Evolutionary conservation across 306 rosid genomes (phyloP), one percentile per base, ranked within the genome.

Genomic region (Argentina anserina): DNA sequence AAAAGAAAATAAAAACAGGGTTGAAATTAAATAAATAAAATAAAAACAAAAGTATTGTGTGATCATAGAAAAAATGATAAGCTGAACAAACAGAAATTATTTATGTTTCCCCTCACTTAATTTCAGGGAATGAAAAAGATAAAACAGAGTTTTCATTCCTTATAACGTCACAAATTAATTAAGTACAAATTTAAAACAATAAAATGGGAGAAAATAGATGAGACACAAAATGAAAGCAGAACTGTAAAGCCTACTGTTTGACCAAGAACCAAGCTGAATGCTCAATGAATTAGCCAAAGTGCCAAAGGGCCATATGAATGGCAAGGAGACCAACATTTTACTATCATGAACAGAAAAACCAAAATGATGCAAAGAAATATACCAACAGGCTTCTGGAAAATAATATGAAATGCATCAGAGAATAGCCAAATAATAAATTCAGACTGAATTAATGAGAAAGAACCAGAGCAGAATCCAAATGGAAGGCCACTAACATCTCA

Each of bases 401-500:
- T 17, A 53, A 39, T 26, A 20, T 71, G 39, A 28, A 25, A 56
- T 28, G 53, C 67, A 70, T 49, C 34, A 60, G 65, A 65, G 39
- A 71, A 42, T 20, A 75, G 46, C 40, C 28, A 52, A 9, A 69
- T 3, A 55, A 23, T 11, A 46, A 49, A 75, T 47, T 21, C 69
- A 29, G 42, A 33, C 23, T 29, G 46, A 31, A 31, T 17, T 14
- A 18, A 2, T 1, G 21, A 71, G 25, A 18, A 53, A 50, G 29
- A 55, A 50, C 49, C 42, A 78, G 65, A 75, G 68, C 77, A 41
- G 64, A 76, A 59, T 72, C 62, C 15, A 71, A 46, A 68, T 9
- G 9, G 42, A 68, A 74, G 47, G 81, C 37, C 73, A 67, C 67
- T 33, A 78, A 59, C 84, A 81, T 77, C 86, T 91, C 81, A 95